Percentiles rank a stretch among this genome's conserved stretches.
These are phyloP conservation scores for Peziza echinospora DNA, from an alignment of 495 filamentous ascomycete genomes.

Conservation along the genomic window DNA sequence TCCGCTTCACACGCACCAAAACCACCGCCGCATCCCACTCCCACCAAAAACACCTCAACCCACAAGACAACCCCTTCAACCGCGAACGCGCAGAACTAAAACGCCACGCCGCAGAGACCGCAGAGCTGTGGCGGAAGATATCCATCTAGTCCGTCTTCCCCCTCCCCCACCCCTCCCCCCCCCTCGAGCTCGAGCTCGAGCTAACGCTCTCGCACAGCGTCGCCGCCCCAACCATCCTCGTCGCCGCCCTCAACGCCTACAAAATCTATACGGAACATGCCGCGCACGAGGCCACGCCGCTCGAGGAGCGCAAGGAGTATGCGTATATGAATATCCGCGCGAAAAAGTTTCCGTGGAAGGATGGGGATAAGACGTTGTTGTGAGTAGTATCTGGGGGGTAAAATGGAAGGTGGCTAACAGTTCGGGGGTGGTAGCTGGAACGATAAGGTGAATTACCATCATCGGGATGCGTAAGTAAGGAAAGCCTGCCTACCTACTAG, in stretches of 20 bases:
- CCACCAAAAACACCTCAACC: too few relatives aligned
- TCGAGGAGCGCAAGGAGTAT: slow-evolving; percentile 76
- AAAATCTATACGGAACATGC: slow-evolving; percentile 83
- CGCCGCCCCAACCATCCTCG: slow-evolving; percentile 44
- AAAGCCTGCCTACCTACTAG: too few relatives aligned
- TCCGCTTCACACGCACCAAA: too few relatives aligned
- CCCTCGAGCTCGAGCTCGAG: neutral
- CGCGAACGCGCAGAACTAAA: slow-evolving; percentile 65
- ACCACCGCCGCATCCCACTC: too few relatives aligned
- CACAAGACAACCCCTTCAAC: slow-evolving; percentile 69
- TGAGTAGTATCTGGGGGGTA: too few relatives aligned
- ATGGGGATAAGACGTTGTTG: slow-evolving; percentile 70
- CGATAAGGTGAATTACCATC: slow-evolving; percentile 80
- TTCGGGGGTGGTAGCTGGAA: slow-evolving; percentile 53
- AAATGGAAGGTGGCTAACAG: slow-evolving; percentile 2
- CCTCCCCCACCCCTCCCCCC: too few relatives aligned
- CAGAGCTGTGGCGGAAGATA: slow-evolving; percentile 80
- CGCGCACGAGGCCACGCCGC: slow-evolving; percentile 78
- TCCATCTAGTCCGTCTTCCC: slow-evolving; percentile 57
- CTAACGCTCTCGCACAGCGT: slow-evolving; percentile 26
- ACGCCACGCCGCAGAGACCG: slow-evolving; percentile 59
- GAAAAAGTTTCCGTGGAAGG: slow-evolving; percentile 77
- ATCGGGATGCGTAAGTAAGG: slow-evolving; percentile 47
- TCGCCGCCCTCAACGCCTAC: slow-evolving; percentile 58
- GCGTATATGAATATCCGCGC: slow-evolving; percentile 80